Evolutionary conservation across 2,329 filamentous ascomycete species (phyloP), one percentile per base, ranked within the genome.

Genomic region (Pseudovirgaria hyperparasitica): DNA sequence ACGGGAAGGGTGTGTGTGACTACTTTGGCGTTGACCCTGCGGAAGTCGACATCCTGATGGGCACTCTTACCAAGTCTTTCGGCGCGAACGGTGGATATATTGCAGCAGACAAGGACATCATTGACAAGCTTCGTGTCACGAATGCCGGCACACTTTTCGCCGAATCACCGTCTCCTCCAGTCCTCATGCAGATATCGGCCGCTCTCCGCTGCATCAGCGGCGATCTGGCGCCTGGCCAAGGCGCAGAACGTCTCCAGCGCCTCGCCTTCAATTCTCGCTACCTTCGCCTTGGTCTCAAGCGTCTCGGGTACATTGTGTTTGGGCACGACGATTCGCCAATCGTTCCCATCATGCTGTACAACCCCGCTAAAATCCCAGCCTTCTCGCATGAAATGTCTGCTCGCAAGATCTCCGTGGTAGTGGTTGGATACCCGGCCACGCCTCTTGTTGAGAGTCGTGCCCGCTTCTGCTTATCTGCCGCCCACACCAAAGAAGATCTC

Each of bases 301-400:
- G 90, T 41, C 76, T 98, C 27, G 90, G 90, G 26, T 87, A 85
- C 60, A 98, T 98, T 49, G 79, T 94, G 29, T 94, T 92, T 50
- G 90, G 90, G 35, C 86, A 96, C 53, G 90, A 98, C 49, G 90
- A 98, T 59, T 94, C 86, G 5, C 90, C 90, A 30, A 96, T 98
- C 43, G 85, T 98, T 42, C 90, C 90, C 28, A 57, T 98, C 40
- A 71, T 93, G 47, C 74, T 98, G 16, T 98, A 94, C 67, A 84
- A 96, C 59, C 90, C 90, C n/a, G 90, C 82, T 45, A 98, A 98
- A 63, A 94, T 98, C 67, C 82, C 87, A 4, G 87, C 90, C 32
- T 98, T 98, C 58, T 94, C 85, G 26, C 90, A 93, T 52, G 90
- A 96, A 56, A 96, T 98, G 90, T 72, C 96, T 34, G 82, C 82